Percentiles rank a stretch among this genome's conserved stretches.
phyloP scores from a whole-genome alignment of 768 basidiomycete species.

The Exsudoporus frostii region DNA sequence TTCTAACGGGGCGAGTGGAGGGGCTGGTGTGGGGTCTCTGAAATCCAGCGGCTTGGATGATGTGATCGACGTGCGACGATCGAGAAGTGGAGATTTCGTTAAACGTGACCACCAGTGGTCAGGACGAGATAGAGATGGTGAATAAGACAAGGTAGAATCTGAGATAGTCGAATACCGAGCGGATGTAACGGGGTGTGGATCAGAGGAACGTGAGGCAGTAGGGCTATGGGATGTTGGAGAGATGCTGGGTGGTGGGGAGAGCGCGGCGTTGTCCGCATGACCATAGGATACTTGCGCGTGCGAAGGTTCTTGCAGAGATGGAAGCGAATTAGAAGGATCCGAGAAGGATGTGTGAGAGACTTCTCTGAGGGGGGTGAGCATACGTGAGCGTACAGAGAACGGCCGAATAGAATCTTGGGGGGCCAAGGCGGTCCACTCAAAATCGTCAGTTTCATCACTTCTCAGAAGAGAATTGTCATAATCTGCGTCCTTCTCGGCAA shows the following conservation, averaged over 20 bases:
- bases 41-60: slow-evolving; percentile 47
- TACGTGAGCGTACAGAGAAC: slow-evolving; percentile 22
- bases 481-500: slow-evolving; percentile 20
- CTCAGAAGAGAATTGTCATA: slow-evolving; percentile 12
- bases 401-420: slow-evolving; percentile 11
- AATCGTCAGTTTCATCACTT: slow-evolving; percentile 10
- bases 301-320: slow-evolving; percentile 24
- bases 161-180: slow-evolving; percentile 42
- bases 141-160: slow-evolving; percentile 38
- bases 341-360: slow-evolving; percentile 23
- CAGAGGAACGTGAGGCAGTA: slow-evolving; percentile 20
- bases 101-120: slow-evolving; percentile 82
- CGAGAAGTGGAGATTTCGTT: slow-evolving; percentile 60
- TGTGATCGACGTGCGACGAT: slow-evolving; percentile 48
- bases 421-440: slow-evolving; percentile 14
- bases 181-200: slow-evolving; percentile 28
- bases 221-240: slow-evolving; percentile 25
- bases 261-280: slow-evolving; percentile 24
- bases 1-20: slow-evolving; percentile 57
- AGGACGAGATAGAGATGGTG: slow-evolving; percentile 55
- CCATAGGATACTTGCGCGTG: slow-evolving; percentile 25
- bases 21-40: slow-evolving; percentile 78
- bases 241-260: slow-evolving; percentile 5
- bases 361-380: slow-evolving; percentile 35
- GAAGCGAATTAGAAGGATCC: slow-evolving; percentile 24